Base-by-base conservation (phyloP, 2,329 filamentous ascomycete genomes). In the Sarocladiaceae sp. region DNA sequence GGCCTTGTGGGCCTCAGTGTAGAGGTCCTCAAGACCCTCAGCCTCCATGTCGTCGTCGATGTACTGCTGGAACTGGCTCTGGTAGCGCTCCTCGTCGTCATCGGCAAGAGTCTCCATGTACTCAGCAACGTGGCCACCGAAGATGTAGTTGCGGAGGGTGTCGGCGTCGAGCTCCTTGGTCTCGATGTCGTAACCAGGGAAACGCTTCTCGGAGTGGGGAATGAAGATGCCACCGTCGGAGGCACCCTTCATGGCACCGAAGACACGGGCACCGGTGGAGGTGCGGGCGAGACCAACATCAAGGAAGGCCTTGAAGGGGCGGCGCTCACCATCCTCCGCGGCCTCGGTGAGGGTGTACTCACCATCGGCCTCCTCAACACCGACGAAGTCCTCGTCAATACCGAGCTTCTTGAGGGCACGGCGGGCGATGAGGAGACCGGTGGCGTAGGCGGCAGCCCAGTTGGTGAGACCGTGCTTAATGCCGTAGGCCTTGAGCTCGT, bases 51-150 rank as follows among this genome's bases (percentile, higher is more conserved):
- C 93, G 66, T 95, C 88, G 56, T 98, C 91, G 58, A 95, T 85
- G 82, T 98, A 98, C 74, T 93, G 85, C 70, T 83, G 78, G 85
- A 98, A 98, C 80, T 98, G 93, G 61, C 81, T 83, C 81, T 91
- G 91, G 88, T 88, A 98, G 68, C 93, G 90, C 83, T 98, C 93
- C 86, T 98, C 93, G 67, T 98, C 93, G 68, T 98, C 93, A 63
- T 98, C 93, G 73, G 93, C 93, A 55, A 98, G 87, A 48, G 85
- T 93, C 85, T 98, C 93, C 93, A 98, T 98, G 84, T 98, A 98
- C 83, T 98, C 93, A 59, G 91, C 90, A 55, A 98, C 88, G 82
- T 98, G 93, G 51, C 93, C 91, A 66, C 80, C 93, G 72, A 88
- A 91, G 80, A 98, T 98, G 85, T 98, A 98, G 80, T 90, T 95